Percentiles rank a stretch among this genome's conserved stretches.
Evolutionary conservation across 805 yeast genomes (phyloP).

Genomic region (Candida nemodendra): DNA sequence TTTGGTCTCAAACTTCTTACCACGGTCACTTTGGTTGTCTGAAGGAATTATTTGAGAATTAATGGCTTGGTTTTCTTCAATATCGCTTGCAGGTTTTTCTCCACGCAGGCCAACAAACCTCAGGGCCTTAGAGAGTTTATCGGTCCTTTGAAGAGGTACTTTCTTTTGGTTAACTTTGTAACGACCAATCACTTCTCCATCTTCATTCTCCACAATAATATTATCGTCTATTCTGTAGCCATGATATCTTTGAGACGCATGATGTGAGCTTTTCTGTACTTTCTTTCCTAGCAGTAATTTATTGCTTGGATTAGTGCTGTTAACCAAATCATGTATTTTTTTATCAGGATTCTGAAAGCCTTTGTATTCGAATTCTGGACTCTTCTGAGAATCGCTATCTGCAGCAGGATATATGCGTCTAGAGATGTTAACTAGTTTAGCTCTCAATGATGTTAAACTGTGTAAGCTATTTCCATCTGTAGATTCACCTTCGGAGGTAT

Average conservation of each 20-base stretch:
- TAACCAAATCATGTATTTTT: slow-evolving; percentile 14
- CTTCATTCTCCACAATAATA: slow-evolving; percentile 82
- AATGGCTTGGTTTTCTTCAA: slow-evolving; percentile 19
- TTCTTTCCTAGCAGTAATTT: slow-evolving; percentile 15
- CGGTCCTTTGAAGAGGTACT: slow-evolving; percentile 9
- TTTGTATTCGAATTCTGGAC: slow-evolving; percentile 2
- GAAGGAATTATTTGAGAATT: slow-evolving; percentile 25
- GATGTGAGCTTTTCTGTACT: slow-evolving; percentile 4
- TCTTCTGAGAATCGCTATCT: slow-evolving; percentile 4
- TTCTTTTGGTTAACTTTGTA: slow-evolving; percentile 62
- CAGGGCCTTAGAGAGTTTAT: slow-evolving; percentile 22
- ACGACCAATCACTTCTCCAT: slow-evolving; percentile 87
- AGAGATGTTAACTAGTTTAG: slow-evolving; percentile 4
- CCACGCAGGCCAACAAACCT: slow-evolving; percentile 27
- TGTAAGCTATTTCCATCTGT: slow-evolving; percentile 17
- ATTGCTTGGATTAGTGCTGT: slow-evolving; percentile 12
- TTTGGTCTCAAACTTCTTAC: slow-evolving; percentile 25
- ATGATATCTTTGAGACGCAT: slow-evolving; percentile 36
- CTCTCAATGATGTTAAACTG: slow-evolving; percentile 18
- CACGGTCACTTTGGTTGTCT: slow-evolving; percentile 8
- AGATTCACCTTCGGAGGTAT: slow-evolving; percentile 1
- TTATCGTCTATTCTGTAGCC: slow-evolving; percentile 81
- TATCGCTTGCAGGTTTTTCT: slow-evolving; percentile 15
- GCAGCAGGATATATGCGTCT: slow-evolving; percentile 1
- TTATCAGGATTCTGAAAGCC: slow-evolving; percentile 9